Evolutionary conservation across 352 stramenopile species (phyloP).

Genomic region (Globisporangium polare): DNA sequence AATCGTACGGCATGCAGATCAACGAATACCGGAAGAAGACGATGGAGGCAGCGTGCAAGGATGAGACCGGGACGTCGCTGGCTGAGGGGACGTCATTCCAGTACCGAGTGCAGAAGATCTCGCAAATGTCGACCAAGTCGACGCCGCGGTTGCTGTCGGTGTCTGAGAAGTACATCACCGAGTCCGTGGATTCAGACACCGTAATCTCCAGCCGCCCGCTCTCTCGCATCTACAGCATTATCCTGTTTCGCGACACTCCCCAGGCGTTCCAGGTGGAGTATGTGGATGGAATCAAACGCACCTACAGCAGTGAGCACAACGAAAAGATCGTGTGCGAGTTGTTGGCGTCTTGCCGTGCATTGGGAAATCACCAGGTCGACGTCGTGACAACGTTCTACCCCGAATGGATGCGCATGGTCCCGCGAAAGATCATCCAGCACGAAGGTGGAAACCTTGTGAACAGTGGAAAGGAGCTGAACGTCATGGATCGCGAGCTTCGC

Average conservation of each 20-base stretch:
- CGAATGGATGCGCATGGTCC: constrained; percentile 67
- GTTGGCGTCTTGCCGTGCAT: constrained; percentile 64
- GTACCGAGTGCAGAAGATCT: constrained; percentile 65
- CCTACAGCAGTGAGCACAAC: constrained; percentile 56
- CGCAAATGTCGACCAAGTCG: constrained; percentile 34
- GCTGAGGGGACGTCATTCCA: constrained; percentile 52
- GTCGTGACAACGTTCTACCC: constrained; percentile 42
- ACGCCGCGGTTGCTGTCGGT: constrained; percentile 45
- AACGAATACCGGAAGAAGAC: constrained; percentile 86
- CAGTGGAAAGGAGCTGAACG: constrained; percentile 34
- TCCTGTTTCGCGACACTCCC: constrained; percentile 56
- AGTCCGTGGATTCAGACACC: constrained; percentile 42
- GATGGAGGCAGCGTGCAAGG: constrained; percentile 51
- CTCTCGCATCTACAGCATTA: constrained; percentile 59
- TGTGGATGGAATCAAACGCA: constrained; percentile 65
- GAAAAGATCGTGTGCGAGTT: constrained; percentile 80
- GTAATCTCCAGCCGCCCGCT: constrained; percentile 74
- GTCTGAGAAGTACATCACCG: constrained; percentile 68
- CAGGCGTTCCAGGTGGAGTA: constrained; percentile 76
- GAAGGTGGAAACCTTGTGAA: constrained; percentile 54
- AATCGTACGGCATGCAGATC: constrained; percentile 74
- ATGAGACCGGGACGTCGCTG: constrained; percentile 27
- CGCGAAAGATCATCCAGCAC: constrained; percentile 63
- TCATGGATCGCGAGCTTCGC: constrained; percentile 66
- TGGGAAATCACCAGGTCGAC: constrained; percentile 67